A percentile compares a stretch with the other conserved stretches of the same genome.
phyloP scores from a whole-genome alignment of 352 stramenopile genomes.

The Blastocystis sp. region DNA sequence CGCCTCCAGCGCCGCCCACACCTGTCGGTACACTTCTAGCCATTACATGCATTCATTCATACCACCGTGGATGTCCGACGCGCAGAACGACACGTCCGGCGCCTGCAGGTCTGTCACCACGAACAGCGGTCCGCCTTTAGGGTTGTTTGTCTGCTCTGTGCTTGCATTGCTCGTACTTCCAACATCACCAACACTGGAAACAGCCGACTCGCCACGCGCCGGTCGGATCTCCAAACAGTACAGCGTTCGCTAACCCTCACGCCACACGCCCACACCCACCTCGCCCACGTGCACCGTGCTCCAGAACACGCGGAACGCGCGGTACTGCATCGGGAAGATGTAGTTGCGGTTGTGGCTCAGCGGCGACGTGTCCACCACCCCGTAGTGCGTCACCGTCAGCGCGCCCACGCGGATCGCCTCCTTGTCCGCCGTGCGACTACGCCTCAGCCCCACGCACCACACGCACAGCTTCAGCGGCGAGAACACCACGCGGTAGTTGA shows the following conservation, averaged over 20 bases:
- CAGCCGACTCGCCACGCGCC: background rate
- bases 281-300: background rate
- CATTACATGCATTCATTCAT: background rate
- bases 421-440: background rate
- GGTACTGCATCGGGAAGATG: constrained; percentile 18
- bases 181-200: too few species aligned
- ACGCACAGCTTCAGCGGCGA: background rate
- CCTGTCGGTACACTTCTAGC: background rate
- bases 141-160: background rate
- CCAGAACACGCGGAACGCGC: constrained; percentile 30
- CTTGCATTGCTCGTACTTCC: too few species aligned
- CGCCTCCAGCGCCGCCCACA: background rate
- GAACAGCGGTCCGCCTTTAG: constrained; percentile 7
- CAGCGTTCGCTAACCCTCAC: constrained; percentile 10
- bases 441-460: background rate
- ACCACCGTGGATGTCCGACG: constrained; percentile 10
- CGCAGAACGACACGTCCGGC: background rate
- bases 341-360: background rate
- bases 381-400: constrained; percentile 14
- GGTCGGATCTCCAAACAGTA: constrained; percentile 39
- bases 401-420: background rate
- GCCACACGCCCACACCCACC: background rate
- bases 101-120: background rate
- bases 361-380: background rate
- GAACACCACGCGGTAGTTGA: constrained; percentile 54